phyloP scores from a whole-genome alignment of 2,329 filamentous ascomycete species.

The Colletotrichum incanum region DNA sequence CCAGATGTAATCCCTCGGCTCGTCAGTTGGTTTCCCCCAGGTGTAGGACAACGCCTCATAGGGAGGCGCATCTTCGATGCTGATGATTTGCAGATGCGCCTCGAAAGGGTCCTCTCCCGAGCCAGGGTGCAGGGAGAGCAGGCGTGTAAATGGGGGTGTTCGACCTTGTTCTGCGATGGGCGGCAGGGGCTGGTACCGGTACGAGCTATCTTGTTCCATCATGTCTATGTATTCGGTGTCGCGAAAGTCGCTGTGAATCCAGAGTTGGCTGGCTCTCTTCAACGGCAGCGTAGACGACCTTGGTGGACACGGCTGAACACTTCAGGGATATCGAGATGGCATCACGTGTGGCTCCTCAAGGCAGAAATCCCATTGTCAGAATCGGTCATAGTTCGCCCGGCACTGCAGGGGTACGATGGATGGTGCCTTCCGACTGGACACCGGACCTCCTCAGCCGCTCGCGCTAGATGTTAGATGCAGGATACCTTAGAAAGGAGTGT shows the following conservation, averaged over 20 bases:
- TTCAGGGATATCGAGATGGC: not conserved
- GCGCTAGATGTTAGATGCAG: constrained; percentile 24
- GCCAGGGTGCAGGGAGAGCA: constrained; percentile 36
- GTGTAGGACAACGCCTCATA: constrained; percentile 44
- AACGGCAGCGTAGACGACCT: not conserved
- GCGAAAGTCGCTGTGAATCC: not conserved
- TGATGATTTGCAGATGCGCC: constrained; percentile 34
- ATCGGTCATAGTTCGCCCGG: constrained; percentile 21
- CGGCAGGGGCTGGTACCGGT: constrained; percentile 40
- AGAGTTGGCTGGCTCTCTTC: not conserved
- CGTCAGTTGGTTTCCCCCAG: constrained; percentile 38
- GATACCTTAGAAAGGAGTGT: not conserved
- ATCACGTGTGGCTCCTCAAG: constrained; percentile 16
- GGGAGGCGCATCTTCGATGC: constrained; percentile 34
- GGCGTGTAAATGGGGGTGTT: constrained; percentile 38
- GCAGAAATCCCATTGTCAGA: constrained; percentile 1
- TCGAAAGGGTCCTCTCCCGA: constrained; percentile 39
- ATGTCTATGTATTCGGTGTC: not conserved
- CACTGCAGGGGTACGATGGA: constrained; percentile 17
- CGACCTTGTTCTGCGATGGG: constrained; percentile 24
- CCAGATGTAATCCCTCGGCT: constrained; percentile 38
- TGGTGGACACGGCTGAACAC: not conserved
- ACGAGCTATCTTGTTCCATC: constrained; percentile 19
- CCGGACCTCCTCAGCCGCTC: constrained; percentile 25
- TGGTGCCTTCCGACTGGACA: not conserved